Evolutionary conservation across 495 filamentous ascomycete genomes (phyloP).

Genomic region (Tuber microsphaerosporum): DNA sequence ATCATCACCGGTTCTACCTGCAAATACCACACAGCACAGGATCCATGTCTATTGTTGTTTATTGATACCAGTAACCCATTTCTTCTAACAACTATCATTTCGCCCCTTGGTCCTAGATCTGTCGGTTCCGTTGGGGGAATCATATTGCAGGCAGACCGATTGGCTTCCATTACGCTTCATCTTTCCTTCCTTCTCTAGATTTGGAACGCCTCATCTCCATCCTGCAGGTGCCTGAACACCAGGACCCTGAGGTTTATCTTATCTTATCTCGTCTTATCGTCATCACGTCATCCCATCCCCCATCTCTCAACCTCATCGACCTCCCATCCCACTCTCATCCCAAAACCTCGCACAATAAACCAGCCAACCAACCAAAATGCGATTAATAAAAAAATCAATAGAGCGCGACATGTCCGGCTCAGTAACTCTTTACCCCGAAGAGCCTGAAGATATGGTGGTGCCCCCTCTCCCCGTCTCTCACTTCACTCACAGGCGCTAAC

Average conservation of each 20-base stretch:
- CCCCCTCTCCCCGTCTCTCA: constrained; percentile 11
- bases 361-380: constrained; percentile 13
- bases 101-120: neutral
- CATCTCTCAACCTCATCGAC: neutral
- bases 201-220: neutral
- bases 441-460: constrained; percentile 90
- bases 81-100: too few species aligned
- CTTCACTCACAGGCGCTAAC: neutral
- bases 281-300: constrained; percentile 7
- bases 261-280: constrained; percentile 20
- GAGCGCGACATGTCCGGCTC: constrained; percentile 47
- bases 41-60: too few species aligned
- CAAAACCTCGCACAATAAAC: neutral
- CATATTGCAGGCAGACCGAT: neutral
- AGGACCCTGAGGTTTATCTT: neutral
- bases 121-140: too few species aligned
- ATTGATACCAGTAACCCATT: too few species aligned
- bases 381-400: constrained; percentile 25
- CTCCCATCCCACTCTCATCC: neutral
- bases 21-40: too few species aligned
- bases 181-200: neutral
- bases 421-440: constrained; percentile 75
- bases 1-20: too few species aligned
- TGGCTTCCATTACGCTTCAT: neutral
- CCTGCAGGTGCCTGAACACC: neutral